phyloP scores from a whole-genome alignment of 208 protist genomes.

The Trypanosoma platydactyli region DNA sequence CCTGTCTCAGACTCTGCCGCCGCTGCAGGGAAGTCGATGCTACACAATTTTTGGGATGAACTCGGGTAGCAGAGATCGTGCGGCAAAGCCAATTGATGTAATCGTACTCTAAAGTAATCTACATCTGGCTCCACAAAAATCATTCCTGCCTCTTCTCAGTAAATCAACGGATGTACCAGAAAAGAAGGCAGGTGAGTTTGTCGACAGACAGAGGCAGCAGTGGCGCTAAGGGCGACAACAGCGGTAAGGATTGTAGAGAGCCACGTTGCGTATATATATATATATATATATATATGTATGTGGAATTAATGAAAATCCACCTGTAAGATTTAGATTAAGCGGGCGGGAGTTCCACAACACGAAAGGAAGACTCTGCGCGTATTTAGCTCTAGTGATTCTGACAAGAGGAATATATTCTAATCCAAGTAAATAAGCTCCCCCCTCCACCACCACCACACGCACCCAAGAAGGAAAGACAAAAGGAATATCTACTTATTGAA shows the following conservation, averaged over 20 bases:
- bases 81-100: slow-evolving; percentile 46
- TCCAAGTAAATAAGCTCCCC: too few relatives aligned
- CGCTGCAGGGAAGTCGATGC: neutral
- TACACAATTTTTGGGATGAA: neutral
- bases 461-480: too few relatives aligned
- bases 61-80: slow-evolving; percentile 18
- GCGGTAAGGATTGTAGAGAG: too few relatives aligned
- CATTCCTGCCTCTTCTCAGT: slow-evolving; percentile 32
- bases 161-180: neutral
- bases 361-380: neutral
- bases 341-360: neutral
- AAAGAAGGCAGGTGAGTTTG: neutral
- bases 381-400: neutral
- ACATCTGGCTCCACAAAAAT: slow-evolving; percentile 69
- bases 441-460: too few relatives aligned
- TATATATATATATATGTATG: too few relatives aligned
- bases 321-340: too few relatives aligned
- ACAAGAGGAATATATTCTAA: too few relatives aligned
- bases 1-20: neutral
- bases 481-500: too few relatives aligned
- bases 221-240: too few relatives aligned
- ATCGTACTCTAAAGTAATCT: slow-evolving; percentile 60
- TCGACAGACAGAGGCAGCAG: too few relatives aligned
- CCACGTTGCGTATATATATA: too few relatives aligned
- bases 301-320: too few relatives aligned